Conservation (phyloP, 331 rosid genomes). For the Saraca asoca region DNA sequence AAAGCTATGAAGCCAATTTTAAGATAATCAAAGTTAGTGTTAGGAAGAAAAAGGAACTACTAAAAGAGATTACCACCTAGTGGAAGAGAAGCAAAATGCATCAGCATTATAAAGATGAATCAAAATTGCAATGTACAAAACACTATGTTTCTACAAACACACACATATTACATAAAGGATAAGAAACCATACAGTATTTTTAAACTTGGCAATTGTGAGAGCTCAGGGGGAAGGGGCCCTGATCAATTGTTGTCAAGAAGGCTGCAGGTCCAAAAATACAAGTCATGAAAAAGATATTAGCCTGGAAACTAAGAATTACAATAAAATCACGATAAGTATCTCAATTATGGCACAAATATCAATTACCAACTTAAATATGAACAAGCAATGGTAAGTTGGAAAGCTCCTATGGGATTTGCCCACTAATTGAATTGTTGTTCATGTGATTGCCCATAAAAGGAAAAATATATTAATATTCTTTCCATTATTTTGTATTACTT, state of each 20-base stretch:
- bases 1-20: too few species aligned
- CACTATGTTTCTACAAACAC: background rate
- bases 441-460: slow-evolving; percentile 70
- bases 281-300: slow-evolving; percentile 27
- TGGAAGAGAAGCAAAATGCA: slow-evolving; percentile 1
- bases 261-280: slow-evolving; percentile 52
- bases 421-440: slow-evolving; percentile 96
- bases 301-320: slow-evolving; percentile 14
- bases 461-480: slow-evolving; percentile 20
- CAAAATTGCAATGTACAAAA: background rate
- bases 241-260: slow-evolving; percentile 81
- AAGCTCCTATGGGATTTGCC: slow-evolving; percentile 74
- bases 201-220: slow-evolving; percentile 46
- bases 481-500: slow-evolving; percentile 2
- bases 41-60: slow-evolving; percentile 6
- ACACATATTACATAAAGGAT: slow-evolving; percentile 17
- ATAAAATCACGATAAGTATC: slow-evolving; percentile 9
- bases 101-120: slow-evolving; percentile 13
- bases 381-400: slow-evolving; percentile 58
- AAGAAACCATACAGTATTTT: slow-evolving; percentile 61
- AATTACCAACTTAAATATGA: slow-evolving; percentile 68
- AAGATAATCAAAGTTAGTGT: background rate
- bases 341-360: slow-evolving; percentile 23
- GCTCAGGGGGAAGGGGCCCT: slow-evolving; percentile 71
- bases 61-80: background rate